A percentile compares a stretch with the other conserved stretches of the same genome.
These are phyloP conservation scores for Thalassiosira ordinaria DNA, from an alignment of 352 stramenopile species.

Conservation along the genomic window DNA sequence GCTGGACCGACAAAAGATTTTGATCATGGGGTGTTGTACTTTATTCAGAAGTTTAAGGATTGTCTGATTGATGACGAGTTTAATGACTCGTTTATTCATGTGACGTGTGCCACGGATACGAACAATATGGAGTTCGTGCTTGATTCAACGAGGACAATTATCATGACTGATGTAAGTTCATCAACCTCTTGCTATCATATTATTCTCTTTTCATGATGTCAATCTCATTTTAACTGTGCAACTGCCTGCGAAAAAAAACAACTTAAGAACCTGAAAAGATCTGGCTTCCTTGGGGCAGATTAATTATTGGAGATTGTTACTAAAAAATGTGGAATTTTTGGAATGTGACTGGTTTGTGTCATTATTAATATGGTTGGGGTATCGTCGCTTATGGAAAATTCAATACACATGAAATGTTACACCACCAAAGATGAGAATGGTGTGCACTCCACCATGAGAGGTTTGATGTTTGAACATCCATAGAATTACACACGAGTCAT, in stretches of 20 bases:
- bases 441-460: too few relatives aligned
- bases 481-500: too few relatives aligned
- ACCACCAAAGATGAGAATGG: too few relatives aligned
- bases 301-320: constrained; percentile 53
- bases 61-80: constrained; percentile 86
- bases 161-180: constrained; percentile 81
- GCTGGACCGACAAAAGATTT: constrained; percentile 81
- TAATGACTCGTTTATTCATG: constrained; percentile 92
- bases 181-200: constrained; percentile 2
- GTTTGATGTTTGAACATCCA: too few relatives aligned
- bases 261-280: constrained; percentile 77
- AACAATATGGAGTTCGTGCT: constrained; percentile 91
- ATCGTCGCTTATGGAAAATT: too few relatives aligned
- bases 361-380: too few relatives aligned
- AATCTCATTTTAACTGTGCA: constrained; percentile 17
- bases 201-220: constrained; percentile 8
- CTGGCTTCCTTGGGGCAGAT: constrained; percentile 80
- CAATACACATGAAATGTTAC: too few relatives aligned
- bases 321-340: too few relatives aligned
- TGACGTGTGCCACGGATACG: constrained; percentile 95
- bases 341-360: too few relatives aligned
- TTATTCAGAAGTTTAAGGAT: constrained; percentile 93
- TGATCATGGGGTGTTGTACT: constrained; percentile 86
- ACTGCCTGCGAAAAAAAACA: neutral
- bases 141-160: constrained; percentile 85